Conservation (phyloP, 257 asterid genomes). For the Cordia subcordata region DNA sequence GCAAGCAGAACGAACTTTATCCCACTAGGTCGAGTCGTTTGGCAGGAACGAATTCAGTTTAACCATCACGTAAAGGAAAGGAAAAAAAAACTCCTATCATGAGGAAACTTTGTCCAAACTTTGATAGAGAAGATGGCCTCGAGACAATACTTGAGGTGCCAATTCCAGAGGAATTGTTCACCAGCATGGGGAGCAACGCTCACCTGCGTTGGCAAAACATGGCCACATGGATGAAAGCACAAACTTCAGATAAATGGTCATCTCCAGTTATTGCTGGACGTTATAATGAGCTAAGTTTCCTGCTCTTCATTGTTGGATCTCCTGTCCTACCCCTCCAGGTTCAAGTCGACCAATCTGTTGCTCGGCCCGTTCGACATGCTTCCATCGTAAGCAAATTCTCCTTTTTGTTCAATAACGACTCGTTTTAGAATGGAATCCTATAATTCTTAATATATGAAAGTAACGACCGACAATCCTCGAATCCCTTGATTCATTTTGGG, state of each 20-base stretch:
- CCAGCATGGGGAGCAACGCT: constrained; percentile 53
- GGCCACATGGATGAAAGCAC: constrained; percentile 97
- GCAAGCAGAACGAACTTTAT: neutral
- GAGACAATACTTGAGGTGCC: constrained; percentile 93
- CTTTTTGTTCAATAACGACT: too few species aligned
- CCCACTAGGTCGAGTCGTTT: neutral
- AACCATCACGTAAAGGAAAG: too few species aligned
- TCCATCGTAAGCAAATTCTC: constrained; percentile 52
- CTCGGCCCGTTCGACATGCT: constrained; percentile 64
- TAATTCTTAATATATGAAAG: too few species aligned
- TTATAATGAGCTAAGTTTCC: constrained; percentile 75
- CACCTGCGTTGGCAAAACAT: constrained; percentile 88
- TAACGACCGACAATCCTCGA: too few species aligned
- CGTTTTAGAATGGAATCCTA: too few species aligned
- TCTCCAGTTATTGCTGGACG: constrained; percentile 75
- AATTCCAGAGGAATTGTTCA: constrained; percentile 88
- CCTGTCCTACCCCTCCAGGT: constrained; percentile 78
- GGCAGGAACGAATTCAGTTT: constrained; percentile 16
- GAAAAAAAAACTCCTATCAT: constrained; percentile 32
- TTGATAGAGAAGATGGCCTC: constrained; percentile 67
- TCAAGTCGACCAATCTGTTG: constrained; percentile 42
- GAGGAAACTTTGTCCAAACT: constrained; percentile 85
- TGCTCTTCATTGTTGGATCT: constrained; percentile 64
- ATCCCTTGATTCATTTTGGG: too few species aligned
- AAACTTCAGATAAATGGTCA: constrained; percentile 74